phyloP scores from a whole-genome alignment of 2,329 filamentous ascomycete species.

The Pseudogymnoascus sp. region DNA sequence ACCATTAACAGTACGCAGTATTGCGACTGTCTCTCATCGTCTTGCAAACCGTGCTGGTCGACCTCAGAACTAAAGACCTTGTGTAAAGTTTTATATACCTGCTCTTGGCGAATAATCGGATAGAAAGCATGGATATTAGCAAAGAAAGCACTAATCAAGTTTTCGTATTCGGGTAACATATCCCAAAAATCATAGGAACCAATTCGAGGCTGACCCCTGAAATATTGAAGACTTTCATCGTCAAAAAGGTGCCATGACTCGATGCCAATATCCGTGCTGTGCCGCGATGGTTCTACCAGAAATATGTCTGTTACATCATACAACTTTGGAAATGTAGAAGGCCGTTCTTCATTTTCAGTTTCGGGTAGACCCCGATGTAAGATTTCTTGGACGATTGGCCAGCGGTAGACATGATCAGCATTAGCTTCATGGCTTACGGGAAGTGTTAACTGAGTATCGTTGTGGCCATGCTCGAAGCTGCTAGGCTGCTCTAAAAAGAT shows the following conservation, averaged over 20 bases:
- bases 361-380: slow-evolving; percentile 12
- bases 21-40: neutral
- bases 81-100: slow-evolving; percentile 10
- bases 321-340: neutral
- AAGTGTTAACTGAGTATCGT: slow-evolving; percentile 20
- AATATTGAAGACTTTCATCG: slow-evolving; percentile 5
- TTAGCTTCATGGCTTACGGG: slow-evolving; percentile 23
- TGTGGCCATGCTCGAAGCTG: slow-evolving; percentile 10
- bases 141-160: slow-evolving; percentile 21
- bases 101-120: neutral
- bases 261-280: neutral
- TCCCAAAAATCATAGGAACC: neutral
- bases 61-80: neutral
- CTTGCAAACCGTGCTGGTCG: neutral
- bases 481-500: neutral
- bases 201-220: neutral
- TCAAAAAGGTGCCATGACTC: slow-evolving; percentile 21
- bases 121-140: slow-evolving; percentile 28
- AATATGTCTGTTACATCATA: slow-evolving; percentile 12
- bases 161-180: slow-evolving; percentile 6
- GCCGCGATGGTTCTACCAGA: neutral
- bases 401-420: slow-evolving; percentile 24
- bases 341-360: neutral
- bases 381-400: slow-evolving; percentile 24
- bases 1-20: slow-evolving; percentile 22